Evolutionary conservation across 306 rosid species (phyloP).

Genomic region (Vicia sativa): DNA sequence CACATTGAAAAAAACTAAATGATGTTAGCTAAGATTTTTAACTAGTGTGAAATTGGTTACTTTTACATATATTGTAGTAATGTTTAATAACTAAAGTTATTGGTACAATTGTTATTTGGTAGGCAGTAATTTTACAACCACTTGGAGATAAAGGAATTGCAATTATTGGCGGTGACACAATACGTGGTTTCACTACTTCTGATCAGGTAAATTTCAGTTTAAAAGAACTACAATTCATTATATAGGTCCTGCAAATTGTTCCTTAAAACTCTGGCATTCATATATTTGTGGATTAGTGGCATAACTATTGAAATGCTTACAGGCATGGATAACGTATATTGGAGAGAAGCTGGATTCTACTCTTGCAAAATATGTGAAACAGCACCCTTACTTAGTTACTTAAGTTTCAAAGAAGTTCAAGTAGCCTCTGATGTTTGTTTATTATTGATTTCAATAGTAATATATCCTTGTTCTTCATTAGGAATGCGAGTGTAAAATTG

Average conservation of each 20-base stretch:
- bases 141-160: slow-evolving; percentile 91
- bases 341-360: slow-evolving; percentile 77
- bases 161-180: slow-evolving; percentile 85
- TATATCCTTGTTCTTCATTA: not conserved
- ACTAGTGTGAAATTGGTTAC: no score
- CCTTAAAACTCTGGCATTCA: no score
- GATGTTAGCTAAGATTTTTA: no score
- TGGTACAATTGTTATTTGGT: slow-evolving; percentile 36
- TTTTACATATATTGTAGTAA: no score
- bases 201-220: slow-evolving; percentile 78
- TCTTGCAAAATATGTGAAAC: slow-evolving; percentile 50
- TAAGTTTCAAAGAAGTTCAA: slow-evolving; percentile 46
- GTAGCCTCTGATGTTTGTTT: slow-evolving; percentile 32
- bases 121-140: slow-evolving; percentile 97
- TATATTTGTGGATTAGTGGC: no score
- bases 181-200: slow-evolving; percentile 83
- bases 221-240: no score
- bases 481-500: slow-evolving; percentile 3
- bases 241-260: no score
- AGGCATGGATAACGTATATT: slow-evolving; percentile 56
- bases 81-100: not conserved
- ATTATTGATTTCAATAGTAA: not conserved
- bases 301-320: slow-evolving; percentile 36
- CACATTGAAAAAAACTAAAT: no score
- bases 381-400: slow-evolving; percentile 20